phyloP scores from a whole-genome alignment of 2,329 filamentous ascomycete genomes.

The Neoascochyta sp. region DNA sequence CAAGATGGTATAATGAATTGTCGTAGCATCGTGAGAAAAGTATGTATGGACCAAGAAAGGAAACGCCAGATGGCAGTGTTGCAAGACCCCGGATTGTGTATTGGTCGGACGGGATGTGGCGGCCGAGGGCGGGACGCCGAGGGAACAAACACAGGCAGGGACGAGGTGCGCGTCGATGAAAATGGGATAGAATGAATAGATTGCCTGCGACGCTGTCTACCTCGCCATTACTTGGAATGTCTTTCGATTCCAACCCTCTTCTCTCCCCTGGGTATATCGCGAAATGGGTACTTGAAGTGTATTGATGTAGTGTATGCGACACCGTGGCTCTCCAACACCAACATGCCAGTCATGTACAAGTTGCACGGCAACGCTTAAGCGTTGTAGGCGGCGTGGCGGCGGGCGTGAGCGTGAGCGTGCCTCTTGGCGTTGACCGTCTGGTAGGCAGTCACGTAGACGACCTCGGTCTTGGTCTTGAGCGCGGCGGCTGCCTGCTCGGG shows the following conservation, averaged over 20 bases:
- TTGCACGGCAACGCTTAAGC: conserved; percentile 23
- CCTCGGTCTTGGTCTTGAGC: conserved; percentile 27
- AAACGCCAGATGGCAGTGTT: conserved; percentile 10
- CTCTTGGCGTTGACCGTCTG: conserved; percentile 33
- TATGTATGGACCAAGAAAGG: conserved; percentile 18
- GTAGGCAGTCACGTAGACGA: conserved; percentile 34
- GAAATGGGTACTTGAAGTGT: conserved; percentile 29
- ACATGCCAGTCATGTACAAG: conserved; percentile 18
- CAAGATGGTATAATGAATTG: conserved; percentile 29
- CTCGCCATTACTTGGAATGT: conserved; percentile 33
- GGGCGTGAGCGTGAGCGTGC: conserved; percentile 29
- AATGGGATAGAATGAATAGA: conserved; percentile 30
- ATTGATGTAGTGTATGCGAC: conserved; percentile 19
- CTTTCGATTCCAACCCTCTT: conserved; percentile 20
- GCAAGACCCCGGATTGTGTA: conserved; percentile 1
- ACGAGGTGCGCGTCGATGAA: conserved; percentile 24
- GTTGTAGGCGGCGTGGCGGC: conserved; percentile 31
- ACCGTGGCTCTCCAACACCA: conserved; percentile 18
- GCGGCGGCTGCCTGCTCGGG: conserved; percentile 6
- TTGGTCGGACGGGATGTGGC: not conserved
- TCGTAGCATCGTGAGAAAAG: conserved; percentile 34
- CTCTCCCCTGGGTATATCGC: conserved; percentile 24
- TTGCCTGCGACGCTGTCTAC: conserved; percentile 39
- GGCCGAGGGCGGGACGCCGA: conserved; percentile 10
- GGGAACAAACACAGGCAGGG: conserved; percentile 20